Conservation (phyloP, 2,329 filamentous ascomycete species). For the Chrysosporium queenslandicum region DNA sequence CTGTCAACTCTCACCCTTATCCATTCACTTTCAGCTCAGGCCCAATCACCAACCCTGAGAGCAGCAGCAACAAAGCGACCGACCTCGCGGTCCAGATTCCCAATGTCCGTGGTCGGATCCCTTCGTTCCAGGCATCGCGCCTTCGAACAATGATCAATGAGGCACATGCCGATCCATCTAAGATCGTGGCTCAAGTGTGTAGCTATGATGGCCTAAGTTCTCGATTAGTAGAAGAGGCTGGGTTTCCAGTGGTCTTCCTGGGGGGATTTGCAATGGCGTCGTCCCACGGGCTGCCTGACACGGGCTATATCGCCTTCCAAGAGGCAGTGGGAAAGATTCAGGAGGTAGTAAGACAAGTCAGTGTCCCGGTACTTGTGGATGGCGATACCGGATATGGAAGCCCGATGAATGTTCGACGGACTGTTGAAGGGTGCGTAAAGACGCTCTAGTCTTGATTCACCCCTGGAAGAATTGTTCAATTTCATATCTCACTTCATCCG, state of each 20-base stretch:
- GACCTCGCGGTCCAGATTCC: not conserved
- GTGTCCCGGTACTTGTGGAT: constrained; percentile 38
- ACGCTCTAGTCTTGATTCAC: no score
- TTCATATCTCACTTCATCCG: no score
- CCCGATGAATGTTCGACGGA: constrained; percentile 40
- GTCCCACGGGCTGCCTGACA: constrained; percentile 38
- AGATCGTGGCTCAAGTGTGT: constrained; percentile 39
- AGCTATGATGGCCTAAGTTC: constrained; percentile 39
- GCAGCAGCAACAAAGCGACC: not conserved
- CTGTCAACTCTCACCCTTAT: constrained; percentile 6
- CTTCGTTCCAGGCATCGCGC: constrained; percentile 32
- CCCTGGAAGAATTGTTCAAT: no score
- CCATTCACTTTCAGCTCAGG: constrained; percentile 7
- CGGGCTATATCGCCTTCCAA: constrained; percentile 42
- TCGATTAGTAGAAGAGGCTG: constrained; percentile 38
- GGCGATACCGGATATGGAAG: constrained; percentile 43
- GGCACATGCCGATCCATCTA: constrained; percentile 33
- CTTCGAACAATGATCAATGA: constrained; percentile 33
- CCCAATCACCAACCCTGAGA: not conserved
- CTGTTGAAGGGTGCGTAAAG: constrained; percentile 34
- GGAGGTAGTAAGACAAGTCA: constrained; percentile 32
- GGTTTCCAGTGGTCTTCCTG: constrained; percentile 40
- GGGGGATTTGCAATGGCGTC: constrained; percentile 35
- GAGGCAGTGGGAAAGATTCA: constrained; percentile 41
- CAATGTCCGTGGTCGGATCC: constrained; percentile 33